Base-by-base conservation (phyloP, 2,329 filamentous ascomycete species). In the Hymenoscyphus fructigenus region DNA sequence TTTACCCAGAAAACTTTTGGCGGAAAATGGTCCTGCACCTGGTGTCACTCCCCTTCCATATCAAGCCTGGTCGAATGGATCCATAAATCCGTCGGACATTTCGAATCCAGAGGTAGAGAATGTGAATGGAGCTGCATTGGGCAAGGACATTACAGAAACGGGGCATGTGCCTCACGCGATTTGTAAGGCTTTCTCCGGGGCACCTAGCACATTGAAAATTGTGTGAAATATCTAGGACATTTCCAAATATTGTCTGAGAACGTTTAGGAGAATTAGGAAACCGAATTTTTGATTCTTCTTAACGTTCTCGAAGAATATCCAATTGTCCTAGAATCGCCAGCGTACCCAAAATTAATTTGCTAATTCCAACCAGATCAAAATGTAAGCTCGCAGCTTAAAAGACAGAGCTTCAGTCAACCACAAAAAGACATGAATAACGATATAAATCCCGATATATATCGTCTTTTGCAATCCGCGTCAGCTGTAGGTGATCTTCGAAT, bases 111-210 rank as follows among this genome's bases (percentile, higher is more conserved):
- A 53, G 47, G 20, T 23, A 53, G 47, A 53, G 12, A 53, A 53
- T 53, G 47, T 7, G n/a, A 26, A 53, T 26, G 20, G 47, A 14
- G 47, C 14, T 23, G 47, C 12, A 17, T 68, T 66, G 20, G 65
- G 28, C 12, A 59, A 50, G 23, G 65, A 67, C 53, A 70, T 69
- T 14, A 2, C 50, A 59, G 29, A 65, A 57, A 26, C 53, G 55
- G 29, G 57, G 14, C 72, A 76, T 67, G 68, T 73, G 1, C 73
- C 73, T 15, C 74, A 75, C 67, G 60, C 70, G 55, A 71, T 75
- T 34, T 75, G 74, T 76, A 71, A 71, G 74, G 60, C 34, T 44
- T 7, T 32, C n/a, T 29, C 36, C 10, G 17, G 34, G 36, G 36
- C 36, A 38, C 36, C 14, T 38, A 14, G 3, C 14, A 14, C 17